Conservation (phyloP, 805 yeast species). For the Ascoidea tarda region DNA sequence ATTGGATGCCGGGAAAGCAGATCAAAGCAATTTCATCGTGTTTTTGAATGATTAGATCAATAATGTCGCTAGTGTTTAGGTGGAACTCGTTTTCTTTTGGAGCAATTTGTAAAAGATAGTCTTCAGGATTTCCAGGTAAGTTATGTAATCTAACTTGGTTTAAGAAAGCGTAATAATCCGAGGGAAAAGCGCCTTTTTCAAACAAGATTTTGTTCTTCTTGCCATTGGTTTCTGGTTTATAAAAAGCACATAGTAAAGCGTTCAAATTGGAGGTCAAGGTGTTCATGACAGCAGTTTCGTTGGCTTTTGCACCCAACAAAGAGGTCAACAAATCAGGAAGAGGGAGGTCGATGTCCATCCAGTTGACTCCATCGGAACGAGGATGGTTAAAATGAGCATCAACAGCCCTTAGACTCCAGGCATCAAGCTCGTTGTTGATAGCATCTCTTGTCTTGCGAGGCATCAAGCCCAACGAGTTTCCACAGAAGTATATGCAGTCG, state of each 20-base stretch:
- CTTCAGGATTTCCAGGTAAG: constrained; percentile 18
- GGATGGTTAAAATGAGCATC: constrained; percentile 75
- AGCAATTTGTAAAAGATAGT: constrained; percentile 46
- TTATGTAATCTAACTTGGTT: constrained; percentile 46
- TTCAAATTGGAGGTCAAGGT: constrained; percentile 76
- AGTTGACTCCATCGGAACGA: constrained; percentile 33
- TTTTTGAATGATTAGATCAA: constrained; percentile 37
- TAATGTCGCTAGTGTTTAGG: constrained; percentile 49
- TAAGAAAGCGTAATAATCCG: constrained; percentile 77
- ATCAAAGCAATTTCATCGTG: constrained; percentile 56
- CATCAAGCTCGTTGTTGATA: constrained; percentile 53
- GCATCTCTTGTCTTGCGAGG: constrained; percentile 49
- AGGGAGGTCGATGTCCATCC: constrained; percentile 82
- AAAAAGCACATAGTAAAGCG: constrained; percentile 58
- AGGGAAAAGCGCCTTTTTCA: constrained; percentile 84
- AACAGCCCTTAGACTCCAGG: constrained; percentile 75
- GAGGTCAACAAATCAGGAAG: constrained; percentile 54
- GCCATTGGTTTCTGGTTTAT: constrained; percentile 38
- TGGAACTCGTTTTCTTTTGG: constrained; percentile 46
- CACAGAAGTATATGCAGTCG: constrained; percentile 56
- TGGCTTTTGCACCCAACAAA: constrained; percentile 57
- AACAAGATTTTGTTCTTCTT: constrained; percentile 55
- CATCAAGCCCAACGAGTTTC: constrained; percentile 90
- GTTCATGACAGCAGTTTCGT: constrained; percentile 85
- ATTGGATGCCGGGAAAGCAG: constrained; percentile 80